Evolutionary conservation across 257 asterid genomes (phyloP), one percentile per base, ranked within the genome.

Genomic region (Fraxinus anomala): DNA sequence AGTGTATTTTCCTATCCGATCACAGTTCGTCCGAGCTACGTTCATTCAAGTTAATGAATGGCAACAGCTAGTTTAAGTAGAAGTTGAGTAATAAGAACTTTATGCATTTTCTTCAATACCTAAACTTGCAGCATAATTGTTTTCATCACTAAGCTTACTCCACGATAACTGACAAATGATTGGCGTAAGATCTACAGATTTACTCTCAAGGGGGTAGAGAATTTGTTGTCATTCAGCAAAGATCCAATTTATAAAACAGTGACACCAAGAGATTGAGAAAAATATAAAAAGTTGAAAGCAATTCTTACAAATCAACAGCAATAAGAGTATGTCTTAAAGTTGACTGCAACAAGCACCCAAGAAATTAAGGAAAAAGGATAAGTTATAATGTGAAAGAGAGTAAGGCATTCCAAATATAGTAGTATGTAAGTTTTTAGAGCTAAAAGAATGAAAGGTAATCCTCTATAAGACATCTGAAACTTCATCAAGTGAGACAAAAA

Each of bases 401-500:
- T 12, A 63, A 26, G 16, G 69, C 69, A 63, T 63, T 26, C 16
- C 34, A 63, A 63, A 63, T 23, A 10, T 7, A 28, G 77, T 19
- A 37, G 16, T 36, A 71, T 56, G 69, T 63, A 26, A 10, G 19
- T 24, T 4, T 5, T 24, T 63, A 17, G 3, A 63, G 19, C 19
- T 24, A 63, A 63, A 63, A 8, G 33, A 63, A 61, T 17, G 11
- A 21, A 24, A 26, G 28, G 36, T n/a, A 54, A 40, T 59, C 73
- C 17, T 34, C 70, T 47, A 68, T 61, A 21, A 80, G 80, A 23
- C 34, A 68, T 56, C 36, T 26, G 73, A 67, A 36, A 82, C 59
- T 78, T 82, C 84, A 70, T 69, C 56, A 54, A 68, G 68, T 69
- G 76, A 81, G 67, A 76, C 68, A 84, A 78, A 79, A 44, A 70